Base-by-base conservation (phyloP, 2,329 filamentous ascomycete genomes). In the Orbilia brochopaga region DNA sequence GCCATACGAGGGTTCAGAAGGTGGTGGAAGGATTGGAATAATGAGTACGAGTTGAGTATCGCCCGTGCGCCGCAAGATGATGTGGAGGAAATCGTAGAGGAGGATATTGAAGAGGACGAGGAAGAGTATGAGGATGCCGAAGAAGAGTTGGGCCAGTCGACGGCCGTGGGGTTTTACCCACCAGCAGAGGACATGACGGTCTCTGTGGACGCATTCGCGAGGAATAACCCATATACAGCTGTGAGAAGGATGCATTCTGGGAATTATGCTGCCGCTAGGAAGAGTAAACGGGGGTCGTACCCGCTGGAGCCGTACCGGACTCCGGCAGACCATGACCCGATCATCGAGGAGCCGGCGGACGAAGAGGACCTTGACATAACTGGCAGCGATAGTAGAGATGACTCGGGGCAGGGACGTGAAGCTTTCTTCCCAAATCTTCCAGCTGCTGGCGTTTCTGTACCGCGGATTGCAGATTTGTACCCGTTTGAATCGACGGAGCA, bases 201-300 rank as follows among this genome's bases (percentile, higher is more conserved):
- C 13, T 52, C 67, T 19, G 51, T 40, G 30, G 30, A 27, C 17
- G 65, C 60, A 60, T 72, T 72, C 51, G 60, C 51, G 51, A 64
- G 53, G 46, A 72, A 65, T 32, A 72, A 72, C 48, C 60, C 67
- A 8, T 72, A 72, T 40, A 72, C 60, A 32, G 67, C 67, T 4
- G 67, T 60, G 48, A 65, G 67, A 37, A 50, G 67, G 50, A 72
- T 60, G 6, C 60, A 72, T 65, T 72, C 67, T 1, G 60, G 50
- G 2, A 55, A 24, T 10, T 72, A 55, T 65, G 67, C 60, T 11
- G 60, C 67, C 19, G 50, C 60, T 11, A 72, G 67, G 23, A 65
- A 55, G 51, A 65, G 24, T 50, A 60, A 40, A 30, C 48, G 60
- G 24, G 3, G 48, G 32, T 42, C 55, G 8, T 32, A 65, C 44